These are phyloP conservation scores for Thozetella sp. DNA, from an alignment of 495 filamentous ascomycete genomes.

Conservation along the genomic window DNA sequence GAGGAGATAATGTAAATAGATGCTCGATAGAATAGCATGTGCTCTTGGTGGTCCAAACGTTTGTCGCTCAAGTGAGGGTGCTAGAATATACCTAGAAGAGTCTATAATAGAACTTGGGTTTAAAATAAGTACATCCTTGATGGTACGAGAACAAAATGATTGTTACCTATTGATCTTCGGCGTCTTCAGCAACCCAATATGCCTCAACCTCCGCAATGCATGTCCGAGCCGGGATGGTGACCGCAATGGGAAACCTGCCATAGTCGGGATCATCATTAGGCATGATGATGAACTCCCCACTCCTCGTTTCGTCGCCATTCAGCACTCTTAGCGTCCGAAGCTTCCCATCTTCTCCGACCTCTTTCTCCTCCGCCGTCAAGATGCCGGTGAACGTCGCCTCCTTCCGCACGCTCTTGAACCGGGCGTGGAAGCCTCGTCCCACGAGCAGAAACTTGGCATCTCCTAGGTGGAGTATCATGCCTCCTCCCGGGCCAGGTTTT, in stretches of 20 bases:
- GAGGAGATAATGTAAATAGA: too few relatives aligned
- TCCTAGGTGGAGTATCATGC: conserved; percentile 42
- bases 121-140: too few relatives aligned
- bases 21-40: too few relatives aligned
- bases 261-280: conserved; percentile 51
- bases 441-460: conserved; percentile 41
- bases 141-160: too few relatives aligned
- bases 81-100: too few relatives aligned
- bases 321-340: conserved; percentile 34
- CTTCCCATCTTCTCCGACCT: conserved; percentile 24
- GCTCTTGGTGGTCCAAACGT: too few relatives aligned
- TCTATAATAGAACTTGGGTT: too few relatives aligned
- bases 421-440: conserved; percentile 47
- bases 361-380: conserved; percentile 41
- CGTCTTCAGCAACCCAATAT: conserved; percentile 17
- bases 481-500: conserved; percentile 36
- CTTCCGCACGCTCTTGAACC: conserved; percentile 21
- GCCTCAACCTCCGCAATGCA: conserved; percentile 48
- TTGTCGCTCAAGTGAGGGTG: too few relatives aligned
- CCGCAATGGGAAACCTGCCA: conserved; percentile 47
- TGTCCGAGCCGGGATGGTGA: conserved; percentile 51
- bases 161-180: background rate
- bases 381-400: conserved; percentile 44
- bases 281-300: conserved; percentile 48
- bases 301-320: conserved; percentile 53